A percentile compares a stretch with the other conserved stretches of the same genome.
These are phyloP conservation scores for Saururus chinensis DNA, from an alignment of 164 flowering plant species.

Conservation along the genomic window DNA sequence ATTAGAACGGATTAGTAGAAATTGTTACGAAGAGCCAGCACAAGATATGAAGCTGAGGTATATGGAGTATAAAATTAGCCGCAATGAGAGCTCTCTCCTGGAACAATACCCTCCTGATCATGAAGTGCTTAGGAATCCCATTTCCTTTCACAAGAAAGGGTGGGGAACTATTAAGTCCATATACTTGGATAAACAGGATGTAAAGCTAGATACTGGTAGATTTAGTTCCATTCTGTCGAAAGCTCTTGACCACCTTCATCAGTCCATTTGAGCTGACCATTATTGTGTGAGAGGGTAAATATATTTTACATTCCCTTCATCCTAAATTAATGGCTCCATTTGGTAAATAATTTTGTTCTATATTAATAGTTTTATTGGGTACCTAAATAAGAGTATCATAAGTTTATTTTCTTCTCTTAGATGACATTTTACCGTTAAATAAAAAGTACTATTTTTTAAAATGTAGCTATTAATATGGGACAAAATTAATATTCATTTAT, in stretches of 20 bases:
- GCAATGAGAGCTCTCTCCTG: conserved; percentile 52
- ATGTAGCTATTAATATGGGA: no score
- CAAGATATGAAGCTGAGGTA: conserved; percentile 54
- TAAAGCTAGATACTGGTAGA: conserved; percentile 41
- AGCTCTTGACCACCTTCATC: conserved; percentile 38
- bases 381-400: no score
- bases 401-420: no score
- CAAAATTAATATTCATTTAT: no score
- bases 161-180: conserved; percentile 32
- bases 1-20: conserved; percentile 28
- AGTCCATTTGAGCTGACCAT: no score
- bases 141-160: conserved; percentile 25
- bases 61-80: conserved; percentile 46
- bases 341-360: no score
- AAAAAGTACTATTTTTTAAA: no score
- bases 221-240: conserved; percentile 32
- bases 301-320: no score
- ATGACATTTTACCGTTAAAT: no score
- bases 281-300: no score
- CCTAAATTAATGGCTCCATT: no score
- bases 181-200: conserved; percentile 49
- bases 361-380: no score
- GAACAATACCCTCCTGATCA: conserved; percentile 44
- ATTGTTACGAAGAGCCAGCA: conserved; percentile 43
- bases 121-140: conserved; percentile 41